phyloP scores from a whole-genome alignment of 208 protist species.

The Trichomonas tenax region DNA sequence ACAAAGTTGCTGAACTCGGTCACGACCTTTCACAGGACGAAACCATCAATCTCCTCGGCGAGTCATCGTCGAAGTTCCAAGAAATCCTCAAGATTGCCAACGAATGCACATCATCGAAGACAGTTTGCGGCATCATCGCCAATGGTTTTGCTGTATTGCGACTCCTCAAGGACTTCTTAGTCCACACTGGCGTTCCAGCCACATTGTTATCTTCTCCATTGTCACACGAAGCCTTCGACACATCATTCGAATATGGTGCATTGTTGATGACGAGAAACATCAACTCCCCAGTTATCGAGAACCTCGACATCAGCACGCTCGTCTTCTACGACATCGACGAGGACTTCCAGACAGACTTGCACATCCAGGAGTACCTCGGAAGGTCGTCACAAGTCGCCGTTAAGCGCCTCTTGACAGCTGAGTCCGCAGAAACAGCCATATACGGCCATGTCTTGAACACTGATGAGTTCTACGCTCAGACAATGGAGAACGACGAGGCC shows the following conservation, averaged over 20 bases:
- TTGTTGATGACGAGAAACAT: not conserved
- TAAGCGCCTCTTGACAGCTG: not conserved
- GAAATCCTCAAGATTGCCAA: not conserved
- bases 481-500: not conserved
- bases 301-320: not conserved
- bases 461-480: not conserved
- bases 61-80: not conserved
- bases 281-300: not conserved
- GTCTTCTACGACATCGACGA: not conserved
- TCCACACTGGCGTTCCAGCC: not conserved
- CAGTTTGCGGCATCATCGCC: not conserved
- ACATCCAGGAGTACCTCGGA: not conserved
- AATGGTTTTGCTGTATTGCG: not conserved
- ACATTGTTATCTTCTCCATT: not conserved
- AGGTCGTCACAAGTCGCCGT: not conserved
- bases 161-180: not conserved
- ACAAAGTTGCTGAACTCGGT: not conserved
- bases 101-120: not conserved
- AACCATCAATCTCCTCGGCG: not conserved
- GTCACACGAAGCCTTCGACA: not conserved
- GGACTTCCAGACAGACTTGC: not conserved
- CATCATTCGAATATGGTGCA: not conserved
- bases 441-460: not conserved
- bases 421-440: not conserved
- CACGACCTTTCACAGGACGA: not conserved